A percentile compares a stretch with the other conserved stretches of the same genome.
These are phyloP conservation scores for Cantharellus anzutake DNA, from an alignment of 768 basidiomycete species.

Conservation along the genomic window DNA sequence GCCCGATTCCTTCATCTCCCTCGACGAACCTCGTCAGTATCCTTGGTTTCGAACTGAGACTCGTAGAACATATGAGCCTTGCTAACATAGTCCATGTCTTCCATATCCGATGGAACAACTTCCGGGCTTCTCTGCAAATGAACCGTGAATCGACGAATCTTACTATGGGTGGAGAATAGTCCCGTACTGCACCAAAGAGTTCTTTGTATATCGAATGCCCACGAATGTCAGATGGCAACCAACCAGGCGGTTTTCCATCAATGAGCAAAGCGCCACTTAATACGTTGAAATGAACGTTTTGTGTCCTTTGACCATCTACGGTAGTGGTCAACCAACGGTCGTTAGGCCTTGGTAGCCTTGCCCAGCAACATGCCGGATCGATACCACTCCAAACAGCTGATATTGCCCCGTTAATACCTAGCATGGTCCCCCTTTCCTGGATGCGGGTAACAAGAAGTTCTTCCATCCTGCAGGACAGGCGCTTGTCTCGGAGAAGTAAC, in stretches of 20 bases:
- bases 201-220: too few relatives aligned
- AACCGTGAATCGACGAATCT: neutral
- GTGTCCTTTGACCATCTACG: neutral
- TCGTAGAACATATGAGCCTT: neutral
- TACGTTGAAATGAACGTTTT: conserved; percentile 1
- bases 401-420: neutral
- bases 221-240: neutral
- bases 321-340: conserved; percentile 3
- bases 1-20: neutral
- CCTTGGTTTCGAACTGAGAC: neutral
- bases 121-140: neutral
- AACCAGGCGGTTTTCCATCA: neutral
- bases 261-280: neutral
- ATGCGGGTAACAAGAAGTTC: neutral
- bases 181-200: too few relatives aligned
- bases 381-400: neutral
- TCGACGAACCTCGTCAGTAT: neutral
- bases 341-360: neutral
- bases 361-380: neutral
- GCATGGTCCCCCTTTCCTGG: neutral
- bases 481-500: neutral
- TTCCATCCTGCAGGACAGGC: neutral
- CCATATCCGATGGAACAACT: neutral
- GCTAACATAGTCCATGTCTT: neutral
- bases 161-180: neutral